These are phyloP conservation scores for Colletotrichum sansevieriae DNA, from an alignment of 2,329 filamentous ascomycete genomes.

Conservation along the genomic window DNA sequence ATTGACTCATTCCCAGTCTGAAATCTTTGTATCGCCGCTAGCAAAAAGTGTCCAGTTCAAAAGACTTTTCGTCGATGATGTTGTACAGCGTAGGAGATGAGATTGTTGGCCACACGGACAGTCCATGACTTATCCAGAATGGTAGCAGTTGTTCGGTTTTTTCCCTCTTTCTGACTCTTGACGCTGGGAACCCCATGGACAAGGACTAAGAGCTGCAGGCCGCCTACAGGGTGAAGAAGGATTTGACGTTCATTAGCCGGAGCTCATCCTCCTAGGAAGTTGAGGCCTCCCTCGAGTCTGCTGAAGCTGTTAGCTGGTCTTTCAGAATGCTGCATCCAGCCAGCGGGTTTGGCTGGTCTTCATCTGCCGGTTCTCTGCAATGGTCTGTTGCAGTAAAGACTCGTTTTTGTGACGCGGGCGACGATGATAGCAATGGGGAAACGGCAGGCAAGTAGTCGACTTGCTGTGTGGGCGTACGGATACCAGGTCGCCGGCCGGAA, in stretches of 20 bases:
- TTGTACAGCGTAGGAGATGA: constrained; percentile 9
- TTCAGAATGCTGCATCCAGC: background rate
- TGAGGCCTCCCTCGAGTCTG: background rate
- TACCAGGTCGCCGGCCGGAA: constrained; percentile 19
- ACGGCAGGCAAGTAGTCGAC: constrained; percentile 3
- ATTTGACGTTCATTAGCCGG: constrained; percentile 8
- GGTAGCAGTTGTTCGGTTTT: background rate
- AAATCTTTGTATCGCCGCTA: constrained; percentile 3
- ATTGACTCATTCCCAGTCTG: constrained; percentile 20
- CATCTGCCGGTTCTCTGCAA: background rate
- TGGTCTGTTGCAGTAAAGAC: background rate
- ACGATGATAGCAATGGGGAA: background rate
- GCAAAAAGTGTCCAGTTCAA: constrained; percentile 23
- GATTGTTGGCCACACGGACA: background rate
- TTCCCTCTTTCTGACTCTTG: background rate
- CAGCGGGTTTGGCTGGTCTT: constrained; percentile 1
- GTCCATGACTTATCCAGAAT: constrained; percentile 6
- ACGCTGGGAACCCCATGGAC: constrained; percentile 17
- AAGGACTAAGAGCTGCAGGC: constrained; percentile 2
- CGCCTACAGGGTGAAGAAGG: too few relatives aligned
- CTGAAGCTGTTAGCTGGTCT: constrained; percentile 9
- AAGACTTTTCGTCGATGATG: constrained; percentile 4
- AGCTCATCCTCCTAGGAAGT: background rate
- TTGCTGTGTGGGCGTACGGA: constrained; percentile 12
- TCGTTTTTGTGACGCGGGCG: background rate